These are phyloP conservation scores for Jaapia argillacea DNA, from an alignment of 768 basidiomycete species.

Conservation along the genomic window DNA sequence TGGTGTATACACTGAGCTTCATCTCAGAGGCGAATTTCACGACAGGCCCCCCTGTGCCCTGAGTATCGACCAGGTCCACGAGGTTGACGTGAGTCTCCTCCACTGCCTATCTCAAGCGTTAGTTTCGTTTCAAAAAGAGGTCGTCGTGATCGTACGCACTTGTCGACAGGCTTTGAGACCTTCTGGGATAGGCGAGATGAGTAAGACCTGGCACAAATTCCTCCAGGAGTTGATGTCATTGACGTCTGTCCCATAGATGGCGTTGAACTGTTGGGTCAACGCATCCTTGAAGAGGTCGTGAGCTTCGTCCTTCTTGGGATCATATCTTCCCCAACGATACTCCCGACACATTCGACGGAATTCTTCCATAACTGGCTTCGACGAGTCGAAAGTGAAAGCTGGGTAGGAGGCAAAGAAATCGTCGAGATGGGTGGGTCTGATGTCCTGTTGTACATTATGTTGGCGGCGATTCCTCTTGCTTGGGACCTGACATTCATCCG, in stretches of 20 bases:
- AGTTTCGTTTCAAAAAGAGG: background rate
- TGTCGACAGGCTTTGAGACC: constrained; percentile 2
- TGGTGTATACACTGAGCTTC: constrained; percentile 3
- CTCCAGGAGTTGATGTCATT: constrained; percentile 9
- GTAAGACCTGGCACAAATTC: constrained; percentile 6
- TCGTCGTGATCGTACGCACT: too few species aligned
- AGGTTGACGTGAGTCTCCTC: constrained; percentile 7
- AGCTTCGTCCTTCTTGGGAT: too few species aligned
- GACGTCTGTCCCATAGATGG: constrained; percentile 9
- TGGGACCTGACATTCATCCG: too few species aligned
- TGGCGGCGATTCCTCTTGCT: too few species aligned
- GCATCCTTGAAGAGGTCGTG: constrained; percentile 2
- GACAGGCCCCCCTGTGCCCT: background rate
- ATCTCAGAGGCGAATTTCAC: background rate
- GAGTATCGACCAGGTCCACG: constrained; percentile 6
- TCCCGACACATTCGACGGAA: background rate
- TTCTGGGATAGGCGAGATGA: constrained; percentile 7
- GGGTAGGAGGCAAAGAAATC: background rate
- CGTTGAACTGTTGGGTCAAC: constrained; percentile 9
- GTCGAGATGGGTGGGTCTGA: too few species aligned
- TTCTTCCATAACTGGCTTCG: background rate
- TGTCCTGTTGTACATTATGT: too few species aligned
- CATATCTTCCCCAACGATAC: too few species aligned
- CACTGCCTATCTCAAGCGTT: constrained; percentile 4
- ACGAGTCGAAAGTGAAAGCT: background rate